A percentile compares a stretch with the other conserved stretches of the same genome.
phyloP scores from a whole-genome alignment of 1,284 basidiomycete species.

The Pyrrhoderma noxium region DNA sequence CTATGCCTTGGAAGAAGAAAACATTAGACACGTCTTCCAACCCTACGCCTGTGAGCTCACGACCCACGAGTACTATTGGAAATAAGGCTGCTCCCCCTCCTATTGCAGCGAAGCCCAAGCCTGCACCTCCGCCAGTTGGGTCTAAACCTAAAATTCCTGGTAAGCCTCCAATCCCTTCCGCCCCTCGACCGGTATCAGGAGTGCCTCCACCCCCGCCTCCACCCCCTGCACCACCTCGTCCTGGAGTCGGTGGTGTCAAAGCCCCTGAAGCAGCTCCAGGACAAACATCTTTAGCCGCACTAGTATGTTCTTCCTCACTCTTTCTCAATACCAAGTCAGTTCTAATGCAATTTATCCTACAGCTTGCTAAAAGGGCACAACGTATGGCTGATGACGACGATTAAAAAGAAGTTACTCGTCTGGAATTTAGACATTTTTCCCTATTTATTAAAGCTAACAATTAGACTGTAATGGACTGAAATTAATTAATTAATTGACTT shows the following conservation, averaged over 20 bases:
- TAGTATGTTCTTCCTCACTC: conserved; percentile 38
- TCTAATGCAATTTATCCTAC: conserved; percentile 11
- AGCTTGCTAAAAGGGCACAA: conserved; percentile 70
- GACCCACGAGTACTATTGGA: conserved; percentile 46
- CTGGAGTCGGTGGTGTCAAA: conserved; percentile 29
- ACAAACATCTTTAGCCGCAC: conserved; percentile 78
- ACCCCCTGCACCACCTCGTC: conserved; percentile 20
- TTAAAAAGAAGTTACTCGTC: too few species aligned
- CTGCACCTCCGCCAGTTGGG: conserved; percentile 40
- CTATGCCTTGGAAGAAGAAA: conserved; percentile 67
- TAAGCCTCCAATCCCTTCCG: conserved; percentile 55
- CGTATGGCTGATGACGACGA: conserved; percentile 41
- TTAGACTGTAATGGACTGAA: too few species aligned
- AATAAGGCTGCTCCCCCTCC: conserved; percentile 37
- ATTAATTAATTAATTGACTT: too few species aligned
- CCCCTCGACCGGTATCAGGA: conserved; percentile 38
- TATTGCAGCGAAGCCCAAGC: conserved; percentile 45
- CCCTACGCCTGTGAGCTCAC: conserved; percentile 44
- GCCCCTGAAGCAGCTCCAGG: conserved; percentile 41
- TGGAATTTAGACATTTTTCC: too few species aligned
- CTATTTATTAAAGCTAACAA: too few species aligned
- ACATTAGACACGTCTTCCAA: conserved; percentile 26
- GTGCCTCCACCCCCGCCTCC: conserved; percentile 15
- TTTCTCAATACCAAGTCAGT: conserved; percentile 13
- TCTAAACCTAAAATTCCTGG: conserved; percentile 42